A percentile compares a stretch with the other conserved stretches of the same genome.
phyloP scores from a whole-genome alignment of 768 basidiomycete genomes.

The Pholiota molesta region DNA sequence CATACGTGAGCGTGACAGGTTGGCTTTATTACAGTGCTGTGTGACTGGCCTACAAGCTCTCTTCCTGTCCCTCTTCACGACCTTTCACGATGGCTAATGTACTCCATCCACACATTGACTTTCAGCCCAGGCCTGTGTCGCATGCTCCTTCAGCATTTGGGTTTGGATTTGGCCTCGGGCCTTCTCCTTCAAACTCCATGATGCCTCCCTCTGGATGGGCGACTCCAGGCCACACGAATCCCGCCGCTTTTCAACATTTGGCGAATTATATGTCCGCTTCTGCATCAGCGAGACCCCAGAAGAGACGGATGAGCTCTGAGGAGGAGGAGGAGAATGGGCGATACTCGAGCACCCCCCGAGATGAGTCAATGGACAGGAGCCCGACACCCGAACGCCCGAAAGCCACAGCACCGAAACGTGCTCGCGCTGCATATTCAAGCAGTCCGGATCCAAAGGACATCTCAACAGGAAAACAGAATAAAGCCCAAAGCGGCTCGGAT shows the following conservation, averaged over 20 bases:
- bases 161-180: slow-evolving; percentile 70
- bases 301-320: slow-evolving; percentile 69
- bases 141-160: slow-evolving; percentile 69
- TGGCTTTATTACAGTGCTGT: slow-evolving; percentile 1
- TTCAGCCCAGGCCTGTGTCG: slow-evolving; percentile 58
- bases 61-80: slow-evolving; percentile 28
- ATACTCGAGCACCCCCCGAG: slow-evolving; percentile 37
- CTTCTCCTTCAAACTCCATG: slow-evolving; percentile 45
- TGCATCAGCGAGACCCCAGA: slow-evolving; percentile 47
- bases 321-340: slow-evolving; percentile 55
- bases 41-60: slow-evolving; percentile 9
- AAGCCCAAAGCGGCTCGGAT: slow-evolving; percentile 35
- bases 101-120: slow-evolving; percentile 65
- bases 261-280: slow-evolving; percentile 53
- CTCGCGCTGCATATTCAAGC: slow-evolving; percentile 43
- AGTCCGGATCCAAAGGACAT: slow-evolving; percentile 41
- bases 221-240: slow-evolving; percentile 51
- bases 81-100: slow-evolving; percentile 67
- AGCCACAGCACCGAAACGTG: slow-evolving; percentile 70
- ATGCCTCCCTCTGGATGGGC: slow-evolving; percentile 47
- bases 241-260: slow-evolving; percentile 57
- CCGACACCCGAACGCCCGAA: slow-evolving; percentile 82
- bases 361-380: slow-evolving; percentile 83
- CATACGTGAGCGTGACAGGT: slow-evolving; percentile 3
- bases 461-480: slow-evolving; percentile 51